Evolutionary conservation across 768 basidiomycete genomes (phyloP), one percentile per base, ranked within the genome.

Genomic region (Omphalotus guepiniiformis): DNA sequence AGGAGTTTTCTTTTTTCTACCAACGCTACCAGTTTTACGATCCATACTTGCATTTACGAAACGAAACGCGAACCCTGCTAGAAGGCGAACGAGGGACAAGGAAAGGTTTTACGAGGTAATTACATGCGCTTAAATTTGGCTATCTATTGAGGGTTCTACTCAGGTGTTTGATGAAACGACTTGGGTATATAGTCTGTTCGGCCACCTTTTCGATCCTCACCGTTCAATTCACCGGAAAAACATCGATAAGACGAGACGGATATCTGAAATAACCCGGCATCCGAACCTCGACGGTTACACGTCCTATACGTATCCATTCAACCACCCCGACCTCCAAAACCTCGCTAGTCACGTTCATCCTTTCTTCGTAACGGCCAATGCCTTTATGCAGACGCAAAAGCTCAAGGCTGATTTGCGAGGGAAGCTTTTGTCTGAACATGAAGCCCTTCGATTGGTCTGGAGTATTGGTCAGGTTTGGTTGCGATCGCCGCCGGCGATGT

Each of bases 211-310:
- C 23, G 44, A 46, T 35, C 35, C n/a, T 32, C 13, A 25, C 19
- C 44, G 44, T 23, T 46, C 44, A 7, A 46, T 46, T 25, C 44
- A 46, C 28, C 44, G 44, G n/a, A 15, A 32, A 21, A 46, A 8
- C 9, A 29, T 37, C 32, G 44, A 35, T 22, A 37, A 28, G n/a
- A 21, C 30, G 6, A 12, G 23, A 8, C 35, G 32, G 15, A 26
- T 36, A 16, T 13, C 44, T 11, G 18, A 37, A 18, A 46, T 36
- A 21, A 37, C 35, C 22, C 16, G 35, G 16, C 21, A 36, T 25
- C 30, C 22, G 5, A 19, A 35, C 44, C 23, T 22, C 19, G 35
- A 32, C 8, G 44, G 35, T 7, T 46, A 46, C 21, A 25, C 30
- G 7, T 25, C 27, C 21, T 32, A 36, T n/a, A n/a, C 16, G 12